Percentiles rank a stretch among this genome's conserved stretches.
Evolutionary conservation across 345 rosid species (phyloP).

Genomic region (Barbarea vulgaris): DNA sequence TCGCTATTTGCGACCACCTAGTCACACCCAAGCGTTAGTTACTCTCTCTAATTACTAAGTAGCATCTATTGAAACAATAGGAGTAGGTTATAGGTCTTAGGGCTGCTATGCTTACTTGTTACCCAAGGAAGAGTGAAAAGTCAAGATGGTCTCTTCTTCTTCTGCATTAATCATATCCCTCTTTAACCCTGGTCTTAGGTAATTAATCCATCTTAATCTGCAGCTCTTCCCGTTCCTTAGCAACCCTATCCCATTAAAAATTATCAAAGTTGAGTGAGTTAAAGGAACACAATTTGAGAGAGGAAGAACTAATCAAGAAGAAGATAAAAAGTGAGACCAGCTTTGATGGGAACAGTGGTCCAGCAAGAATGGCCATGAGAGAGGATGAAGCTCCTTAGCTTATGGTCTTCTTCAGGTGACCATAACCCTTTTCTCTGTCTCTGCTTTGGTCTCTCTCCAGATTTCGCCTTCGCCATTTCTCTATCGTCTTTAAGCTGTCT

Average conservation of each 20-base stretch:
- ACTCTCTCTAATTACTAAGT: background rate
- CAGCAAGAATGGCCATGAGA: constrained; percentile 82
- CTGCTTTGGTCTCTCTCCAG: constrained; percentile 43
- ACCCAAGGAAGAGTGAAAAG: constrained; percentile 72
- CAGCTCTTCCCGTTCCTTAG: constrained; percentile 96
- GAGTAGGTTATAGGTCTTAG: background rate
- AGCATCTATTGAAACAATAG: constrained; percentile 7
- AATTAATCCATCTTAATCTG: constrained; percentile 93
- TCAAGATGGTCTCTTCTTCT: constrained; percentile 73
- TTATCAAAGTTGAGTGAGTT: background rate
- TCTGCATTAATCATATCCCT: constrained; percentile 59
- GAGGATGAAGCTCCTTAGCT: constrained; percentile 62
- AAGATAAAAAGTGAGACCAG: constrained; percentile 55
- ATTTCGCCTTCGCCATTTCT: constrained; percentile 36
- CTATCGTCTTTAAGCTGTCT: constrained; percentile 5
- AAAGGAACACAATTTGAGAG: background rate
- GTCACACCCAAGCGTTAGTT: background rate
- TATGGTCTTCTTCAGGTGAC: constrained; percentile 97
- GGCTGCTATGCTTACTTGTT: constrained; percentile 66
- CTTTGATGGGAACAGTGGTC: constrained; percentile 83
- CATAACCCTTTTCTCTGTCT: constrained; percentile 83
- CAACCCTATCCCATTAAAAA: constrained; percentile 51
- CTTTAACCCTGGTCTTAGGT: constrained; percentile 86
- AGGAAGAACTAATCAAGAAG: background rate
- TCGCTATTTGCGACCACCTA: constrained; percentile 93